These are phyloP conservation scores for Zopfochytrium polystomum DNA, from an alignment of 371 early-diverging fungal species.

Conservation along the genomic window DNA sequence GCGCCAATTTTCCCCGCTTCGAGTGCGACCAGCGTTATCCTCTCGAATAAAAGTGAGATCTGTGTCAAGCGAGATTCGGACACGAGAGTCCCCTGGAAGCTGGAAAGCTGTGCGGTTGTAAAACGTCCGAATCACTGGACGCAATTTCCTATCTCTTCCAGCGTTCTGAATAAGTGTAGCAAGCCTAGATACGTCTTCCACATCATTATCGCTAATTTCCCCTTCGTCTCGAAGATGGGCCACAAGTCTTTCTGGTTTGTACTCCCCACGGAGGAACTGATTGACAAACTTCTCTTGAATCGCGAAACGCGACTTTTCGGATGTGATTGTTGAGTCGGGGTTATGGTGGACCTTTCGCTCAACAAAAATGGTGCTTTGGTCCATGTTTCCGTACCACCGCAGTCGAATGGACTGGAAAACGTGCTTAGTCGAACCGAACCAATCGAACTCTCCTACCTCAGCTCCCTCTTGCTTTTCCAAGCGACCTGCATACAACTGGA, in stretches of 20 bases:
- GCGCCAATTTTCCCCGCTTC: constrained; percentile 91
- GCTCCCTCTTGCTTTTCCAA: constrained; percentile 92
- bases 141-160: constrained; percentile 71
- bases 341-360: constrained; percentile 98
- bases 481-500: constrained; percentile 89
- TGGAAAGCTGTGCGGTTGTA: constrained; percentile 99
- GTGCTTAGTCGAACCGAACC: neutral
- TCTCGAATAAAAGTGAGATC: constrained; percentile 97
- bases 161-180: constrained; percentile 77
- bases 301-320: constrained; percentile 91
- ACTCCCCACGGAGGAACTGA: constrained; percentile 76
- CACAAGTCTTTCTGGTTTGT: constrained; percentile 75
- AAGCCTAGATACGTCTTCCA: constrained; percentile 69
- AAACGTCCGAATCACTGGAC: constrained; percentile 90
- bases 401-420: constrained; percentile 53
- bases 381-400: constrained; percentile 96
- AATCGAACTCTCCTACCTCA: constrained; percentile 41
- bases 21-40: constrained; percentile 69
- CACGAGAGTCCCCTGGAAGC: constrained; percentile 96
- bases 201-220: constrained; percentile 32
- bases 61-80: constrained; percentile 97
- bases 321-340: too few species aligned
- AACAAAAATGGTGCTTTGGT: constrained; percentile 78
- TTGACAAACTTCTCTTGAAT: constrained; percentile 94
- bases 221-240: constrained; percentile 75